Evolutionary conservation across 1,284 basidiomycete species (phyloP), one percentile per base, ranked within the genome.

Genomic region (Leccinum laetum): DNA sequence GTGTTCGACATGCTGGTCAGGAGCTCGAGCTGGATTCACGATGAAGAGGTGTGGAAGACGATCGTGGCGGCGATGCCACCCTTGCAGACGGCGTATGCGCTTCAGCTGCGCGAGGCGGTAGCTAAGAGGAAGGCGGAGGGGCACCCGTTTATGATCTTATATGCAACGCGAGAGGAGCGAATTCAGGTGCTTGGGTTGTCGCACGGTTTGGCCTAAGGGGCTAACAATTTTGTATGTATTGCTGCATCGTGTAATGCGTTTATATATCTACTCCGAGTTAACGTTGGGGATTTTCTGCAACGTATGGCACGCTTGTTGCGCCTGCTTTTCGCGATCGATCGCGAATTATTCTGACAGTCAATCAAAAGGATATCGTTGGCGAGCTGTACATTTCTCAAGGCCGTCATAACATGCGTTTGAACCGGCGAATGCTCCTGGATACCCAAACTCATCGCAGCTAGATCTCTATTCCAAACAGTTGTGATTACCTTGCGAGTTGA

Each of bases 341-440:
- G 1, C 4, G 9, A 24, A 55, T 21, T 9, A 39, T 37, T 26
- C 26, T 26, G 26, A 26, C 26, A 26, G 55, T 16, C 3, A 11
- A 35, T 58, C 35, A n/a, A 37, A 37, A 13, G 35, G 11, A 13
- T 37, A 87, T 93, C 0, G 91, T 94, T 7, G 91, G 90, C 1
- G 81, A 83, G 35, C 72, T 95, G 65, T 77, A 94, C 24, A 65
- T 80, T 5, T 6, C 74, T 0, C 80, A 94, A 9, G 83, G 26
- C 26, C 83, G 94, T 65, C 94, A 95, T 73, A 87, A 89, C 69
- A 87, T 88, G 81, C 84, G 93, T 24, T 93, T 92, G 13, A 88
- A 86, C 59, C 93, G 35, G 35, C 0, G 10, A 35, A 35, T 35
- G 10, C 35, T 35, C 32, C 32, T 37, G 35, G 11, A 37, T 11